Base-by-base conservation (phyloP, 306 rosid species). In the Geum urbanum region DNA sequence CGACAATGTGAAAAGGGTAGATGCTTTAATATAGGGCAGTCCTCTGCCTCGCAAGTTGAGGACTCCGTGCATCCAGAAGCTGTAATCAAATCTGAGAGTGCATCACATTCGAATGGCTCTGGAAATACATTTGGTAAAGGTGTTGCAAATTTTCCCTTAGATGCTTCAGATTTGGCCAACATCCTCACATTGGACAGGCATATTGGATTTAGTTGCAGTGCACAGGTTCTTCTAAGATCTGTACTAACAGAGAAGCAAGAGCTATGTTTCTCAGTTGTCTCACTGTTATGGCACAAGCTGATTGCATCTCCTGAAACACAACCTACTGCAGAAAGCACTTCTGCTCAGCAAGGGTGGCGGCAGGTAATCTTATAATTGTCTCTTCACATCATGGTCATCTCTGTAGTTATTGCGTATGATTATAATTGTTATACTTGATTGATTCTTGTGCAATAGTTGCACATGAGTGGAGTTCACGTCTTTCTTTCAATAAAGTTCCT, bases 341-440 rank as follows among this genome's bases (percentile, higher is more conserved):
- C 98, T 65, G 98, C 97, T 44, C 98, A 92, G 69, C 98, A 92
- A 84, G 98, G 98, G 45, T 92, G 98, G 97, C 83, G 96, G 74
- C 98, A 92, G 96, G 98, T 92, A 86, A 47, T 70, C 47, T 60
- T 53, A 39, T 73, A 52, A 65, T 19, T 77, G 40, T 76, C 73
- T 24, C 66, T 60, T 76, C 69, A 53, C 44, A 8, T 54, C 27
- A 53, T 45, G 14, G 0, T 8, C 35, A 9, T 58, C 9, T 7
- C 3, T 58, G 40, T 13, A 0, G 20, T 60, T 60, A 16, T 54
- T 54, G 11, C 6, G 6, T 58, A 27, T 55, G 4, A 1, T 19
- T 54, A 54, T 19, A 20, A 5, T 52, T 52, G 10, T 19, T 53
- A 53, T 19, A 53, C 59, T 53, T 53, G 0, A 20, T 8, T 10